Evolutionary conservation across 2,329 filamentous ascomycete genomes (phyloP).

Genomic region (Diaporthe sp.): DNA sequence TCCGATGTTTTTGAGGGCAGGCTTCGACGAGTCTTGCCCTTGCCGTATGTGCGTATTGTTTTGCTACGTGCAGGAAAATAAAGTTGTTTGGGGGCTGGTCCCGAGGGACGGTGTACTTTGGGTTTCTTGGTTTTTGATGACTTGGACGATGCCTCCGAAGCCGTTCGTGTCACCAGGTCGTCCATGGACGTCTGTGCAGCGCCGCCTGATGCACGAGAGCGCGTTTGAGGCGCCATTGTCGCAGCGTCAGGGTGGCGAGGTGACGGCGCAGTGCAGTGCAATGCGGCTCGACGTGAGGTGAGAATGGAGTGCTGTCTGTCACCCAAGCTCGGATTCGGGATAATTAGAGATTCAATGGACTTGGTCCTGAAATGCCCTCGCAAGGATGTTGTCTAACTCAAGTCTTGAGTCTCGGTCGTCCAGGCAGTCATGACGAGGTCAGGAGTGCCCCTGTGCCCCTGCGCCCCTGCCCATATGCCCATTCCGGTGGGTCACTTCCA

Average conservation of each 20-base stretch:
- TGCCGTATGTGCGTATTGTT: conserved; percentile 26
- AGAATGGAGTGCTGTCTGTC: background rate
- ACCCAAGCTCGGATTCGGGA: background rate
- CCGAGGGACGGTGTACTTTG: conserved; percentile 40
- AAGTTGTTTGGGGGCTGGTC: conserved; percentile 41
- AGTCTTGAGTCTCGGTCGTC: background rate
- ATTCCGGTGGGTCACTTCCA: conserved; percentile 2
- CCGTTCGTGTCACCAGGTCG: background rate
- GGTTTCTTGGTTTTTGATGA: conserved; percentile 13
- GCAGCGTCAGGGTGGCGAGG: background rate
- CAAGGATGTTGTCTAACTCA: background rate
- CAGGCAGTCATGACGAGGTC: conserved; percentile 23
- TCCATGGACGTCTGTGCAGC: conserved; percentile 10
- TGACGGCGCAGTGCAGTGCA: background rate
- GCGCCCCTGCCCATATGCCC: background rate
- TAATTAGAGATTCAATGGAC: background rate
- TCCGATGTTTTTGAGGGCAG: conserved; percentile 34
- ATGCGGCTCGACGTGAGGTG: background rate
- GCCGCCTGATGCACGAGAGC: conserved; percentile 25
- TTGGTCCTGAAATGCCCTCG: background rate
- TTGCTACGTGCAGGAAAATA: conserved; percentile 43
- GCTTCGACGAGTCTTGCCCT: conserved; percentile 20
- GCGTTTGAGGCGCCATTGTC: conserved; percentile 34
- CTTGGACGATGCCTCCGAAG: background rate
- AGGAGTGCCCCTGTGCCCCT: conserved; percentile 10